A percentile compares a stretch with the other conserved stretches of the same genome.
These are phyloP conservation scores for Lachnellula occidentalis DNA, from an alignment of 2,329 filamentous ascomycete genomes.

Conservation along the genomic window DNA sequence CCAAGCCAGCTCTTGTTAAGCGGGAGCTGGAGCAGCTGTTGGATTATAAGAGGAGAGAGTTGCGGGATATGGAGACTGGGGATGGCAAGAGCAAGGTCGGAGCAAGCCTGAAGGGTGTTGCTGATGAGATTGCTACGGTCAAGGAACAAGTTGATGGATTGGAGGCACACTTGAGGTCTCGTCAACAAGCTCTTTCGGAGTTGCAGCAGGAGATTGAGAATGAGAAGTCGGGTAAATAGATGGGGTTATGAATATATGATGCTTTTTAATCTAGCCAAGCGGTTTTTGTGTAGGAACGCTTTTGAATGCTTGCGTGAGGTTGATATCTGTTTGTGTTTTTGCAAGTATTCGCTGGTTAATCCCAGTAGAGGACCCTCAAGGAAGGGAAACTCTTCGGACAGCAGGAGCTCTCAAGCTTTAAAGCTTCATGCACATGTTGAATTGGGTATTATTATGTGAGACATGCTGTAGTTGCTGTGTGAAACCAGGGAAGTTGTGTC, in stretches of 20 bases:
- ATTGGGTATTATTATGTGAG: too few species aligned
- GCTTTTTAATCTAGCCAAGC: slow-evolving; percentile 1
- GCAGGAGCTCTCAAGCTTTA: too few species aligned
- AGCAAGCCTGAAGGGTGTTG: slow-evolving; percentile 67
- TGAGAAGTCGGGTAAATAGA: slow-evolving; percentile 59
- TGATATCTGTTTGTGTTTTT: neutral
- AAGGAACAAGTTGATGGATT: slow-evolving; percentile 90
- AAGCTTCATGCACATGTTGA: too few species aligned
- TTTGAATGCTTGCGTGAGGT: neutral
- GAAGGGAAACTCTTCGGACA: too few species aligned
- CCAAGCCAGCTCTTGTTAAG: slow-evolving; percentile 87
- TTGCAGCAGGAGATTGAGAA: slow-evolving; percentile 79
- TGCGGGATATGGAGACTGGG: slow-evolving; percentile 70
- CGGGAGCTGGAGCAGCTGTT: slow-evolving; percentile 88
- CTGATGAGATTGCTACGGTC: slow-evolving; percentile 85
- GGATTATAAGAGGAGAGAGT: slow-evolving; percentile 84
- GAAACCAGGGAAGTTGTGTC: too few species aligned
- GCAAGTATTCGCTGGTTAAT: too few species aligned
- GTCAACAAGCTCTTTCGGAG: slow-evolving; percentile 71
- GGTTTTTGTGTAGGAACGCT: neutral
- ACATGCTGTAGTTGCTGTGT: too few species aligned
- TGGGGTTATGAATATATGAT: neutral
- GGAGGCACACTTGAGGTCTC: slow-evolving; percentile 71
- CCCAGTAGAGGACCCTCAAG: too few species aligned
- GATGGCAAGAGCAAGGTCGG: slow-evolving; percentile 64